Evolutionary conservation across 169 alveolate genomes (phyloP), one percentile per base, ranked within the genome.

Genomic region (Cyclospora cayetanensis): DNA sequence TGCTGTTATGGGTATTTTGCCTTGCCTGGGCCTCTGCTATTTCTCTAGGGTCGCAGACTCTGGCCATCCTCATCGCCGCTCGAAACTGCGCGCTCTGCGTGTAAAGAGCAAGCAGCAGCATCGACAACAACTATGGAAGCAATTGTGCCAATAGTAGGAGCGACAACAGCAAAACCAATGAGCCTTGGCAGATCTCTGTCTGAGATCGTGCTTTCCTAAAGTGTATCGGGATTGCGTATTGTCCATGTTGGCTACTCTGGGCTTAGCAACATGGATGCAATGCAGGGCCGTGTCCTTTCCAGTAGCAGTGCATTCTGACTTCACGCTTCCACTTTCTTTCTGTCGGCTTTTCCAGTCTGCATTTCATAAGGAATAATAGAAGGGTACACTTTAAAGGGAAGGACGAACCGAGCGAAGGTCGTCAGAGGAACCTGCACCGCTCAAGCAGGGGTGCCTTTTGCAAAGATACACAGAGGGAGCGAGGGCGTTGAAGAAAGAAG

Each of bases 1-100:
- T n/a, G n/a, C n/a, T n/a, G n/a, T n/a, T n/a, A 11, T 53, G n/a
- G 15, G 25, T 22, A 53, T 34, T 4, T 2, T 7, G 5, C 27
- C 87, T 68, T n/a, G 72, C 93, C 89, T 89, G 88, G 18, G 93
- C 93, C 31, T 74, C 93, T 4, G 93, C 93, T 4, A 89, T 37
- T 35, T 52, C 90, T 35, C 80, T 82, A n/a, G 93, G 93, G 25
- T 89, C 93, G 4, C 82, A 60, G 27, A 77, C 77, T 20, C 93
- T 52, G 39, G 93, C 89, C 93, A 89, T 89, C 35, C 93, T 50
- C 93, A 89, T 89, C 42, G 93, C 93, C 34, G 93, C 93, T 43
- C 93, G 89, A 37, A 89, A 89, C 68, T 89, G 93, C 55, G 84
- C 93, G 35, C 93, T 89, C 93, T 89, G n/a, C n/a, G n/a, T n/a